Conservation (phyloP, 192 early-diverging fungal species). For the Coemansia sp. region DNA sequence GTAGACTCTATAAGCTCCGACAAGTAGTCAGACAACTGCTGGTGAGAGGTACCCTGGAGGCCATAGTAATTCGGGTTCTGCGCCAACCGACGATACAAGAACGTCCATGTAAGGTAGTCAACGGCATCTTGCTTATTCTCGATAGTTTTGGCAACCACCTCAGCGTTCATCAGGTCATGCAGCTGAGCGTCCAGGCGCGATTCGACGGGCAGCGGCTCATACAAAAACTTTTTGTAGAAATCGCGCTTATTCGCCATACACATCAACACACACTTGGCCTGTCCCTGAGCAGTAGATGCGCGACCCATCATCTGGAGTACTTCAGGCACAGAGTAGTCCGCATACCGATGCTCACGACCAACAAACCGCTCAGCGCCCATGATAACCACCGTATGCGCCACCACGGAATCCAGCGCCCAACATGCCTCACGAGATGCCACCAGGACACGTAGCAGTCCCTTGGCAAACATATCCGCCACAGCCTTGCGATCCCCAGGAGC, state of each 20-base stretch:
- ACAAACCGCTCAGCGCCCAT: conserved; percentile 98
- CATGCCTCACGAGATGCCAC: conserved; percentile 90
- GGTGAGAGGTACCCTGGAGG: conserved; percentile 81
- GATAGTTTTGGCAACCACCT: conserved; percentile 93
- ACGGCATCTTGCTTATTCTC: conserved; percentile 98
- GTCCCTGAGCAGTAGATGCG: conserved; percentile 68
- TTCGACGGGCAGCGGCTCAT: conserved; percentile 95
- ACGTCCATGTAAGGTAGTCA: conserved; percentile 98
- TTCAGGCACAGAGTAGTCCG: conserved; percentile 93
- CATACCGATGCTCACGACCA: conserved; percentile 94
- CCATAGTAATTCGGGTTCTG: conserved; percentile 98
- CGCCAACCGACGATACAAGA: conserved; percentile 93
- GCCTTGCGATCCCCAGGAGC: conserved; percentile 70
- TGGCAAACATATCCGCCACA: conserved; percentile 75
- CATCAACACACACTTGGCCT: conserved; percentile 89
- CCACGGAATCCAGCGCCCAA: conserved; percentile 82
- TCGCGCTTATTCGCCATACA: conserved; percentile 93
- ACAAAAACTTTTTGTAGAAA: conserved; percentile 97
- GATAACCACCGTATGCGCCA: conserved; percentile 79
- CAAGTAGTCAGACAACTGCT: conserved; percentile 89
- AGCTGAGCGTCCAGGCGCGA: conserved; percentile 92
- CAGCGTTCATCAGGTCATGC: conserved; percentile 97
- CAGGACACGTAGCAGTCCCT: conserved; percentile 82
- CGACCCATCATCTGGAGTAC: conserved; percentile 99
- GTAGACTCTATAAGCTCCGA: conserved; percentile 95